phyloP scores from a whole-genome alignment of 1,139 yeast species.

The Blastobotrys niveus region DNA sequence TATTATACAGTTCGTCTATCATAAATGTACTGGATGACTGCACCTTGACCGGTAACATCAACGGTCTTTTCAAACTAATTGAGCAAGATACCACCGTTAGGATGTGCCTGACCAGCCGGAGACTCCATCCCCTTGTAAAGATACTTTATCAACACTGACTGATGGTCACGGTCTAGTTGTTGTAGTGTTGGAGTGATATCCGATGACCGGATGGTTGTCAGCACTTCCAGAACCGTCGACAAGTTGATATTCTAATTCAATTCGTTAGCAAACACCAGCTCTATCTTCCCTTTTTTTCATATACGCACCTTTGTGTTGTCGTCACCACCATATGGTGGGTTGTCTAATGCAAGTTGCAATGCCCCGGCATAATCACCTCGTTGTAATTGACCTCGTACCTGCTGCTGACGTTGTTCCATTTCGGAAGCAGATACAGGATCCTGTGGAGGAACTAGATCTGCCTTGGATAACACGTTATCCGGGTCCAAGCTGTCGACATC shows the following conservation, averaged over 20 bases:
- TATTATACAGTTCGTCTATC: constrained; percentile 75
- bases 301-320: constrained; percentile 44
- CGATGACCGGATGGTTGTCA: constrained; percentile 66
- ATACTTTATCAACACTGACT: constrained; percentile 75
- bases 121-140: constrained; percentile 81
- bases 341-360: constrained; percentile 53
- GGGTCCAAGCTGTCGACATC: constrained; percentile 90
- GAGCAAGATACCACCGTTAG: constrained; percentile 79
- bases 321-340: constrained; percentile 80
- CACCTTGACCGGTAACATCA: constrained; percentile 79
- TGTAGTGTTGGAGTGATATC: constrained; percentile 62
- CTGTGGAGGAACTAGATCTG: constrained; percentile 55
- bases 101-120: constrained; percentile 59
- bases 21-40: constrained; percentile 76
- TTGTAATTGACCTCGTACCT: constrained; percentile 58
- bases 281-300: too few relatives aligned
- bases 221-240: constrained; percentile 63
- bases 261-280: not conserved
- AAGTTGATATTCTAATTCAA: constrained; percentile 35
- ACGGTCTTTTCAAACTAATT: constrained; percentile 91
- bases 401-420: constrained; percentile 49
- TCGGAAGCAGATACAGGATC: constrained; percentile 46
- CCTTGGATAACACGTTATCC: constrained; percentile 59
- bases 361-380: constrained; percentile 71
- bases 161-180: constrained; percentile 56